Evolutionary conservation across 768 basidiomycete genomes (phyloP).

Genomic region (Postia placenta): DNA sequence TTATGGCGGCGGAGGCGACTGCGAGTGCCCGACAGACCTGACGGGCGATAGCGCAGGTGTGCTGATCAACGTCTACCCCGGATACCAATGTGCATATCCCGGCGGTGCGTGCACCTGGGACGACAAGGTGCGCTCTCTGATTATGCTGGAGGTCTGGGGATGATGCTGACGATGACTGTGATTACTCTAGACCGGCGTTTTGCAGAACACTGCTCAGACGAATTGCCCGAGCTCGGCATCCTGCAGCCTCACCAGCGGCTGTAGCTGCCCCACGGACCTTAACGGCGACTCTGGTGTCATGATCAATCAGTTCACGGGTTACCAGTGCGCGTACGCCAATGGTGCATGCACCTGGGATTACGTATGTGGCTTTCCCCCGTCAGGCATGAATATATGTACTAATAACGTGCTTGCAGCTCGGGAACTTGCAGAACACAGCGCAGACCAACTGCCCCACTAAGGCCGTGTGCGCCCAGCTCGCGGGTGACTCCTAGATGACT

Average conservation of each 20-base stretch:
- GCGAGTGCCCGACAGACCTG: constrained; percentile 9
- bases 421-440: constrained; percentile 1
- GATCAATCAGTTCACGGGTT: constrained; percentile 20
- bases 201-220: constrained; percentile 14
- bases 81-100: constrained; percentile 14
- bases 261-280: constrained; percentile 14
- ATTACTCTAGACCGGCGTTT: constrained; percentile 9
- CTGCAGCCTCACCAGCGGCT: constrained; percentile 9
- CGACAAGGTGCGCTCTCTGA: constrained; percentile 4
- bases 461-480: background rate
- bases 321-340: constrained; percentile 16
- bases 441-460: constrained; percentile 4
- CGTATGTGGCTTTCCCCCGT: constrained; percentile 4
- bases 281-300: constrained; percentile 14
- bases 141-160: background rate
- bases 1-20: constrained; percentile 9
- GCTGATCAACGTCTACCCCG: constrained; percentile 13
- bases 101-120: constrained; percentile 13
- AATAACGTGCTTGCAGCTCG: background rate
- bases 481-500: background rate
- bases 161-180: background rate
- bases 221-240: constrained; percentile 15
- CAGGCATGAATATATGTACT: background rate
- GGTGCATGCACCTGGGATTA: constrained; percentile 18
- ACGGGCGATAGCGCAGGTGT: constrained; percentile 7